A percentile compares a stretch with the other conserved stretches of the same genome.
These are phyloP conservation scores for Nicotiana attenuata DNA, from an alignment of 257 asterid genomes.

Conservation along the genomic window DNA sequence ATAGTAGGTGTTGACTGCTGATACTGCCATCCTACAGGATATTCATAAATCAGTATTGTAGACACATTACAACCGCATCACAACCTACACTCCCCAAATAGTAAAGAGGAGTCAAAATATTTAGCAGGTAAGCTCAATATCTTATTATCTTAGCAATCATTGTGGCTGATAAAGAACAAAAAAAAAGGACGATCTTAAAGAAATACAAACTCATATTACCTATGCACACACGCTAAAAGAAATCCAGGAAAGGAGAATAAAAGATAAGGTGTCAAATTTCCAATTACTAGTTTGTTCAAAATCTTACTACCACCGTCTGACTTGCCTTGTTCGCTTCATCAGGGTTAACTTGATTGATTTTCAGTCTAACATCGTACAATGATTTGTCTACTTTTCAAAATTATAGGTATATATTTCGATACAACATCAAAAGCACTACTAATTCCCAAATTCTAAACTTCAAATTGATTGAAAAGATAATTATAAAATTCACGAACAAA, in stretches of 20 bases:
- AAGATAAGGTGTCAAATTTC: not conserved
- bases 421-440: not conserved
- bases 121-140: not conserved
- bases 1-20: constrained; percentile 75
- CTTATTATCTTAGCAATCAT: not conserved
- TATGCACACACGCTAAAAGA: not conserved
- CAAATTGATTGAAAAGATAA: not conserved
- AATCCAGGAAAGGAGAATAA: not conserved
- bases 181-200: not conserved
- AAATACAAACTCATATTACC: not conserved
- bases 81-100: not conserved
- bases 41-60: constrained; percentile 12
- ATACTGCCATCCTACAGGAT: constrained; percentile 76
- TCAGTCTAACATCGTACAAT: not conserved
- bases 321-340: not conserved
- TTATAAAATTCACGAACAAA: not conserved
- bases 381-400: not conserved
- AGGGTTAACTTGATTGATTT: not conserved
- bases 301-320: not conserved
- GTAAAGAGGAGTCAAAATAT: not conserved
- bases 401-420: not conserved
- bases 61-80: not conserved
- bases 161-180: not conserved
- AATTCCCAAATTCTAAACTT: not conserved
- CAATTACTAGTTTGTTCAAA: not conserved